phyloP scores from a whole-genome alignment of 768 basidiomycete genomes.

The Lactifluus piperatus region DNA sequence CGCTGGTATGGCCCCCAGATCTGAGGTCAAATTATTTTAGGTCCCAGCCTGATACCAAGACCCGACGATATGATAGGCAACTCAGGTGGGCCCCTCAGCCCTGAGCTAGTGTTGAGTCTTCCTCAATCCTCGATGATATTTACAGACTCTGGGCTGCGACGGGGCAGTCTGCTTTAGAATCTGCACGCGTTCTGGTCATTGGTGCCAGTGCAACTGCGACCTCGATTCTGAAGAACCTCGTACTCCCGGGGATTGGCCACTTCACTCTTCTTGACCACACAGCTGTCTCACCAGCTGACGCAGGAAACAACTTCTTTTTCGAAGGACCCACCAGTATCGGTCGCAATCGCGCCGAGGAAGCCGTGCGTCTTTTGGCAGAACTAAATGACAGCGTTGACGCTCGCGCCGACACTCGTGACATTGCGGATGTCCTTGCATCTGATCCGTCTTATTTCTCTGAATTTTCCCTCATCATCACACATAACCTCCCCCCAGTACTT shows the following conservation, averaged over 20 bases:
- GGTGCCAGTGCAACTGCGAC: slow-evolving; percentile 78
- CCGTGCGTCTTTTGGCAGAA: slow-evolving; percentile 67
- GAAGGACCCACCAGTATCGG: slow-evolving; percentile 69
- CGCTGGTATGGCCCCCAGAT: background rate
- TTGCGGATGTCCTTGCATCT: slow-evolving; percentile 49
- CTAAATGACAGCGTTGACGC: slow-evolving; percentile 86
- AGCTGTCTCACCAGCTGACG: slow-evolving; percentile 58
- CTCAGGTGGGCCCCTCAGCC: slow-evolving; percentile 49
- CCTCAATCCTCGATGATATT: background rate
- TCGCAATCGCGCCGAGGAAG: slow-evolving; percentile 69
- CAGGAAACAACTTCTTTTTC: slow-evolving; percentile 96
- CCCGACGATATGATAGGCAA: slow-evolving; percentile 91
- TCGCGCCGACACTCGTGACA: slow-evolving; percentile 43
- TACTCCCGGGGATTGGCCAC: slow-evolving; percentile 91
- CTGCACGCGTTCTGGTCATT: slow-evolving; percentile 72
- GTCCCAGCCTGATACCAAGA: slow-evolving; percentile 73
- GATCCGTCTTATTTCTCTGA: slow-evolving; percentile 46
- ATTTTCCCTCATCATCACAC: slow-evolving; percentile 77
- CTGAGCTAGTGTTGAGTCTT: background rate
- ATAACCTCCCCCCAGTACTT: slow-evolving; percentile 56
- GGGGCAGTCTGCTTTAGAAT: slow-evolving; percentile 85
- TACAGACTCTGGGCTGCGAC: slow-evolving; percentile 85
- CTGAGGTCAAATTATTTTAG: slow-evolving; percentile 27
- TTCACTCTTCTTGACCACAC: slow-evolving; percentile 82
- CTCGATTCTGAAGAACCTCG: slow-evolving; percentile 90